phyloP scores from a whole-genome alignment of 345 rosid genomes.

The Bruguiera parviflora region DNA sequence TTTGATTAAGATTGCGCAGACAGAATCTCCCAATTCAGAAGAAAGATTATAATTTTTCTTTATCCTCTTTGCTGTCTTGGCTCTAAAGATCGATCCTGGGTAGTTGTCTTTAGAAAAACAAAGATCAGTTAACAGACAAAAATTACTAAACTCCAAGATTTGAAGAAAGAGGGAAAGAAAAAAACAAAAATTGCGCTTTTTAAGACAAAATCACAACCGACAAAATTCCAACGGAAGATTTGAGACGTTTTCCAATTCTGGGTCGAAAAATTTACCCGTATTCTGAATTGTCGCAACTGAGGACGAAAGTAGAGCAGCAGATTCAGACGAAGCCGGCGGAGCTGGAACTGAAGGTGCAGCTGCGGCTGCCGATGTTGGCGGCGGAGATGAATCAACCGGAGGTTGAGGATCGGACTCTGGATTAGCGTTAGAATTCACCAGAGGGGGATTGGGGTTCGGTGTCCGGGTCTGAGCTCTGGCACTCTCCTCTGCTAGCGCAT shows the following conservation, averaged over 20 bases:
- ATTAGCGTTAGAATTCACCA: conserved; percentile 15
- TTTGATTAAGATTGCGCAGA: conserved; percentile 25
- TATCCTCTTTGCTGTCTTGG: not conserved
- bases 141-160: conserved; percentile 51
- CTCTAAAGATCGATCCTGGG: conserved; percentile 1
- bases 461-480: conserved; percentile 41
- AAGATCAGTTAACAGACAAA: conserved; percentile 60
- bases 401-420: conserved; percentile 33
- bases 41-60: not conserved
- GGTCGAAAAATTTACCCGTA: conserved; percentile 39
- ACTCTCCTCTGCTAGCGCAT: conserved; percentile 84
- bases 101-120: conserved; percentile 29
- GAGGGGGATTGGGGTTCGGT: conserved; percentile 13
- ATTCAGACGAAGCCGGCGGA: conserved; percentile 31
- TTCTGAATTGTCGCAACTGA: conserved; percentile 43
- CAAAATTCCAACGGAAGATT: conserved; percentile 20
- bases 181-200: conserved; percentile 21
- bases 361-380: conserved; percentile 6
- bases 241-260: conserved; percentile 17
- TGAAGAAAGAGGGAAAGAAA: conserved; percentile 16
- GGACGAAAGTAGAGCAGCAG: conserved; percentile 37
- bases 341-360: conserved; percentile 11
- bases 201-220: conserved; percentile 33
- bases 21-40: conserved; percentile 17
- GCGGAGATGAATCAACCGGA: conserved; percentile 34